Evolutionary conservation across 2,329 filamentous ascomycete genomes (phyloP).

Genomic region (Sclerotinia trifoliorum): DNA sequence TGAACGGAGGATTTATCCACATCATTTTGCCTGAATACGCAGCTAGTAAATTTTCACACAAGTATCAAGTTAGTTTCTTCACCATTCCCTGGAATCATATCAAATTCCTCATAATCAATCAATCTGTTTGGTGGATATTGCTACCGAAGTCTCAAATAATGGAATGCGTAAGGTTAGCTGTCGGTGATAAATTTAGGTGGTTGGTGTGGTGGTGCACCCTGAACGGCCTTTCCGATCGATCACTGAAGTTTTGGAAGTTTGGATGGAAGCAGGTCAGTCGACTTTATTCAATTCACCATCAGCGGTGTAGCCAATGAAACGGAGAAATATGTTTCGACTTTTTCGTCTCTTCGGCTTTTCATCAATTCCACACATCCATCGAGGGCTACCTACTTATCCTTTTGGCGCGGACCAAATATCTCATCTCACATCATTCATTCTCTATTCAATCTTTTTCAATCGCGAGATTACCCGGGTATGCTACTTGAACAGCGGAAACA

Average conservation of each 20-base stretch:
- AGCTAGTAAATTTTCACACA: neutral
- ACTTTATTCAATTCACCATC: neutral
- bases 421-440: neutral
- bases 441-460: neutral
- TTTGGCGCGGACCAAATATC: neutral
- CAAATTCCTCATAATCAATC: neutral
- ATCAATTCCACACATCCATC: neutral
- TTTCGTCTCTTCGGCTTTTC: neutral
- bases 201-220: neutral
- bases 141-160: neutral
- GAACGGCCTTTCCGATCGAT: neutral
- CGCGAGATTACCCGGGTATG: neutral
- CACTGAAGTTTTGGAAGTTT: neutral
- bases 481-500: neutral
- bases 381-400: neutral
- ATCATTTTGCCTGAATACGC: conserved; percentile 12
- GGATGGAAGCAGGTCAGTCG: neutral
- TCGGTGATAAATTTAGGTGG: neutral
- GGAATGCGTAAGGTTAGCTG: neutral
- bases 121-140: conserved; percentile 22
- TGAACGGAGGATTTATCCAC: conserved; percentile 13
- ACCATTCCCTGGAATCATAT: neutral
- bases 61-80: conserved; percentile 1
- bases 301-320: neutral
- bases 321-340: conserved; percentile 5